Percentiles rank a stretch among this genome's conserved stretches.
Conservation (phyloP, 331 rosid genomes). For the Malus hybrid region DNA sequence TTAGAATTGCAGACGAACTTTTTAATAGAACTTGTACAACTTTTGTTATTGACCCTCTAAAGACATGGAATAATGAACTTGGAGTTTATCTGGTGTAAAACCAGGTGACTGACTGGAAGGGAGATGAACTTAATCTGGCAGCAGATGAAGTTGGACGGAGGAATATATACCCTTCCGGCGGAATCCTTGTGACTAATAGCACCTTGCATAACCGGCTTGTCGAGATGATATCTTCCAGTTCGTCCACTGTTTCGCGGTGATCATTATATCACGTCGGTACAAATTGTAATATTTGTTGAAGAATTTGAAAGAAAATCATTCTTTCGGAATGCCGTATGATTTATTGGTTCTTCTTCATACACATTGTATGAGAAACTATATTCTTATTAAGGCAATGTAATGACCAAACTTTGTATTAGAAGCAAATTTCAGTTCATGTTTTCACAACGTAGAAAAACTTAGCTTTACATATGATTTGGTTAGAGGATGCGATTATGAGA, state of each 20-base stretch:
- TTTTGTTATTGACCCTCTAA: background rate
- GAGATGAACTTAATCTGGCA: conserved; percentile 59
- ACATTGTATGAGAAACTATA: background rate
- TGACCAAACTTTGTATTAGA: background rate
- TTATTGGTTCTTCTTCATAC: background rate
- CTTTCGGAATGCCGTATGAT: background rate
- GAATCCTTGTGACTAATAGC: conserved; percentile 67
- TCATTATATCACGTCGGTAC: background rate
- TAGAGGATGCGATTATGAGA: too few relatives aligned
- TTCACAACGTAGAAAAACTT: too few relatives aligned
- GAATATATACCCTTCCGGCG: conserved; percentile 61
- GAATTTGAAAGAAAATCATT: background rate
- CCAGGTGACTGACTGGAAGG: conserved; percentile 84
- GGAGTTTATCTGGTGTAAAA: conserved; percentile 5
- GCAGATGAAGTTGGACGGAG: conserved; percentile 61
- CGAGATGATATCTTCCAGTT: conserved; percentile 37
- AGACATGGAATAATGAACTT: background rate
- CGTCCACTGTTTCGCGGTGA: conserved; percentile 28
- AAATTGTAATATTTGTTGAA: background rate
- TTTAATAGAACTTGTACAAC: too few relatives aligned
- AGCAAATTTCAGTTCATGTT: too few relatives aligned
- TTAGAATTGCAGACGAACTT: background rate
- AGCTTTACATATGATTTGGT: too few relatives aligned
- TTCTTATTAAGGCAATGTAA: background rate
- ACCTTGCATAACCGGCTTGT: conserved; percentile 45